phyloP scores from a whole-genome alignment of 2,329 filamentous ascomycete species.

The Fusarium hostae region DNA sequence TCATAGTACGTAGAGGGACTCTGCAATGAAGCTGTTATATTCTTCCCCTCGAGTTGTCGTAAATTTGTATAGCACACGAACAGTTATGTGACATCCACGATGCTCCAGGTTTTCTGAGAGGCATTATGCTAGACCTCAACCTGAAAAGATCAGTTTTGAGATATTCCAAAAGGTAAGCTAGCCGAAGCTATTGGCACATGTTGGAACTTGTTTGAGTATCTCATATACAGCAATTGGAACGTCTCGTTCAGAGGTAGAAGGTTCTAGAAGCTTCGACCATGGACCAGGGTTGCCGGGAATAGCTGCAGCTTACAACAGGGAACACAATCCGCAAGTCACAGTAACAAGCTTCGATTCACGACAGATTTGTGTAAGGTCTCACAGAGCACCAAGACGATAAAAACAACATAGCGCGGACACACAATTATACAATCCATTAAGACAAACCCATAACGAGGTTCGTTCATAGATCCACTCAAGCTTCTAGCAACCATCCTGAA shows the following conservation, averaged over 20 bases:
- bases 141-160: not conserved
- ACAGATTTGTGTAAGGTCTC: conserved; percentile 3
- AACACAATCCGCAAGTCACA: conserved; percentile 9
- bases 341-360: conserved; percentile 1
- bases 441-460: not conserved
- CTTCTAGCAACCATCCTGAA: conserved; percentile 7
- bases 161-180: not conserved
- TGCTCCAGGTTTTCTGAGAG: not conserved
- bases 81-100: not conserved
- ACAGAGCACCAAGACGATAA: not conserved
- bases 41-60: not conserved
- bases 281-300: conserved; percentile 24
- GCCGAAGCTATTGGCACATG: not conserved
- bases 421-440: not conserved
- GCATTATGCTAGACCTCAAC: not conserved
- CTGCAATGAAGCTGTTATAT: not conserved
- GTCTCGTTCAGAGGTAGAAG: conserved; percentile 24
- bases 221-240: not conserved
- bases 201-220: not conserved
- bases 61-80: not conserved
- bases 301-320: conserved; percentile 23
- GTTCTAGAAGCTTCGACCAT: conserved; percentile 44
- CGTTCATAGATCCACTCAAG: conserved; percentile 8
- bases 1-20: not conserved
- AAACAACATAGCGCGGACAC: not conserved